Evolutionary conservation across 495 filamentous ascomycete species (phyloP).

Genomic region (Neurospora tetrasperma): DNA sequence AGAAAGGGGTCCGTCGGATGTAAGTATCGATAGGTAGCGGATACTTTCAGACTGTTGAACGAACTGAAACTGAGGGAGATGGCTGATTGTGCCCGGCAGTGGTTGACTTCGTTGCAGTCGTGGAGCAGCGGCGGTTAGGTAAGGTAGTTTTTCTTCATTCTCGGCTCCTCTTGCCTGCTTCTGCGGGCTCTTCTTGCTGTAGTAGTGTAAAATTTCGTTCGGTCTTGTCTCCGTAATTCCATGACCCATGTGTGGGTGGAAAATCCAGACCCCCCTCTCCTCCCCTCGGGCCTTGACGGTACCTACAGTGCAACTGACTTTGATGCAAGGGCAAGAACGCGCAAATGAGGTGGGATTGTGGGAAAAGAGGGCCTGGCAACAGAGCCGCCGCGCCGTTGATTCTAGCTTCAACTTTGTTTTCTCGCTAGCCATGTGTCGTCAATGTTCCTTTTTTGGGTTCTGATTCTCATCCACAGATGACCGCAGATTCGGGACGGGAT

Average conservation of each 20-base stretch:
- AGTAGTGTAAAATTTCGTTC: neutral
- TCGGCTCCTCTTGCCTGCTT: neutral
- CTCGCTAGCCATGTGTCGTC: neutral
- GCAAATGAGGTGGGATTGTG: neutral
- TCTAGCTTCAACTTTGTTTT: neutral
- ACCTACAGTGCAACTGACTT: neutral
- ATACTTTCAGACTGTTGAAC: neutral
- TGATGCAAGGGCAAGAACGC: neutral
- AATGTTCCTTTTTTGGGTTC: neutral
- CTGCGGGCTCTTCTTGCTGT: neutral
- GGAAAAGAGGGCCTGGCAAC: neutral
- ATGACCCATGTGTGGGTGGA: neutral
- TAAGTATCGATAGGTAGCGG: neutral
- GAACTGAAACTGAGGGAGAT: neutral
- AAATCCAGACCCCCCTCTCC: neutral
- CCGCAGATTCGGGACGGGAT: neutral
- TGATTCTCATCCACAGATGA: neutral
- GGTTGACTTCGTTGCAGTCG: neutral
- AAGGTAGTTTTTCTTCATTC: neutral
- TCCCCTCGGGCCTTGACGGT: neutral
- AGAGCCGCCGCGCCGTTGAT: neutral
- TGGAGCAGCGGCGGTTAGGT: neutral
- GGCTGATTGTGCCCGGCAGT: neutral
- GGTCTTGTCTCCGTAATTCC: neutral
- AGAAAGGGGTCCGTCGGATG: neutral